A percentile compares a stretch with the other conserved stretches of the same genome.
Evolutionary conservation across 1,284 basidiomycete species (phyloP).

Genomic region (Pseudomicrostroma phylloplanum): DNA sequence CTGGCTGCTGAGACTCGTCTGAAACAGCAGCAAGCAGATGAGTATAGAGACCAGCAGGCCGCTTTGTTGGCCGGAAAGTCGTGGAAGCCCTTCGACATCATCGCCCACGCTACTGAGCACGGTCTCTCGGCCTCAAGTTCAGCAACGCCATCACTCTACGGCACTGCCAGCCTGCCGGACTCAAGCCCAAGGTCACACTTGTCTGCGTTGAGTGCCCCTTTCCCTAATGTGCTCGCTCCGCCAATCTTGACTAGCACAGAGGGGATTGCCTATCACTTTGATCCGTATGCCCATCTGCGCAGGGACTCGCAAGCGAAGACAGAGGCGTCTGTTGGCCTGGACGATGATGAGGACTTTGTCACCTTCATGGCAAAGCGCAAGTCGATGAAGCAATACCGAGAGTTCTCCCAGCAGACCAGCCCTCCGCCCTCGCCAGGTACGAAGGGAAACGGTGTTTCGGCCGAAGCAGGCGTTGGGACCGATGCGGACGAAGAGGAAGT

Average conservation of each 20-base stretch:
- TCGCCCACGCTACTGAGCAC: conserved; percentile 21
- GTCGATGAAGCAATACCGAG: conserved; percentile 3
- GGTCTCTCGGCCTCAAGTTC: not conserved
- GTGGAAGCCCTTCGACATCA: conserved; percentile 32
- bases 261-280: not conserved
- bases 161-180: not conserved
- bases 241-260: not conserved
- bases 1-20: conserved; percentile 25
- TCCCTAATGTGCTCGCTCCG: too few relatives aligned
- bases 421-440: not conserved
- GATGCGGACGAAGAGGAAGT: not conserved
- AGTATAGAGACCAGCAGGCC: conserved; percentile 23
- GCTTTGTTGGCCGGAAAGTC: conserved; percentile 21
- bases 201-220: not conserved
- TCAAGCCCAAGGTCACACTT: not conserved
- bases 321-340: not conserved
- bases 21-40: conserved; percentile 22
- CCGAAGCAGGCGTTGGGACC: not conserved
- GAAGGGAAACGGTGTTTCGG: not conserved
- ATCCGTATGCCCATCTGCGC: not conserved
- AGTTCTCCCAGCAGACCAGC: conserved; percentile 5
- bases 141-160: not conserved
- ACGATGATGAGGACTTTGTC: not conserved
- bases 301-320: not conserved
- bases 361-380: too few relatives aligned